Evolutionary conservation across 345 rosid species (phyloP), one percentile per base, ranked within the genome.

Genomic region (Heritiera fomes): DNA sequence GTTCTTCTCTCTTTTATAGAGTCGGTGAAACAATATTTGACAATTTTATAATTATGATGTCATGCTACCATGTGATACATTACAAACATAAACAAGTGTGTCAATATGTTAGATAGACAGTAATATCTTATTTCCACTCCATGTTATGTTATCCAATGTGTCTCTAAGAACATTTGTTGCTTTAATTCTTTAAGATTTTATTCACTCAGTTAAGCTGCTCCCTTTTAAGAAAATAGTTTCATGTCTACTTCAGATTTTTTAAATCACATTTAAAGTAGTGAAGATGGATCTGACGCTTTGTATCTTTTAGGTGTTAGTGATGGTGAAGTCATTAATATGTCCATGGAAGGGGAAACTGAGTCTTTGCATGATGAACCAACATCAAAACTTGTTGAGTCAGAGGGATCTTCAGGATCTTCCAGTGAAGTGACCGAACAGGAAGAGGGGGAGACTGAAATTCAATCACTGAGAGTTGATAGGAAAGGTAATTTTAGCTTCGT

Each of bases 241-340:
- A 66, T 20, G 15, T 47, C 32, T 30, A 70, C 32, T 49, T 7
- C 38, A 28, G 20, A 4, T 28, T 49, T 18, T 12, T 46, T 12
- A 46, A 69, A 46, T 23, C 2, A 28, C 38, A 49, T 28, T 70
- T 6, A 1, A 70, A 49, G 43, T 34, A 14, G 68, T 55, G 14
- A 49, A 14, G 28, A 34, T 7, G 56, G 55, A n/a, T 41, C 71
- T 78, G 64, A 78, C 71, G 23, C 23, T 56, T n/a, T 59, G 30
- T 76, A 53, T 78, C 69, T 64, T 53, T 18, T 55, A 73, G 76
- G 45, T 79, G 78, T 64, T 75, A 61, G 90, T 83, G 96, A 90
- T 59, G 89, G 87, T 59, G 94, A 93, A 81, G 82, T 86, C 14
- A 77, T 81, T 78, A 85, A 88, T 83, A 84, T 87, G 10, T 59